Base-by-base conservation (phyloP, 495 filamentous ascomycete genomes). In the Hypoxylon lenormandii region DNA sequence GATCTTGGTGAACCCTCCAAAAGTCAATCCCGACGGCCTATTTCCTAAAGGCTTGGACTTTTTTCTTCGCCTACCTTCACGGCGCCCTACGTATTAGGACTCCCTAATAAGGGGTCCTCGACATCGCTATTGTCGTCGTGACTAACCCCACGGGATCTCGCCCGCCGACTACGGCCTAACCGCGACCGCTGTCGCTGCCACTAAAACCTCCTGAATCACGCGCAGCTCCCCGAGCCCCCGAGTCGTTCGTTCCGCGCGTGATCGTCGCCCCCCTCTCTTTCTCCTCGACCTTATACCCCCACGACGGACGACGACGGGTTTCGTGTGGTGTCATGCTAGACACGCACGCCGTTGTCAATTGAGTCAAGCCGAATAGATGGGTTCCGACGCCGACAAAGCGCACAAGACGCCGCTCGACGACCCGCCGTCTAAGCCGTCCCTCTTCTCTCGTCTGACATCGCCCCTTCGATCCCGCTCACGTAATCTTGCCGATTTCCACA, bases 401-500 rank as follows among this genome's bases (percentile, higher is more conserved):
- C 54, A 68, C 33, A 72, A 68, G 45, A 43, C 72, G 66, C 59
- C 74, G 28, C 62, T 66, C 50, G 75, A 78, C 64, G 74, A 76
- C 40, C 61, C 74, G 54, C 74, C 80, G 23, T 70, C 80, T 56
- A 77, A 74, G 54, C 69, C 74, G 63, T 82, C 81, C 8, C 75
- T 84, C 46, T 77, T 83, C 53, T 81, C 80, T 48, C 81, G 81
- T 46, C 75, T 84, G 66, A 74, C 88, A 19, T 85, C 94, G 22
- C 82, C 81, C 68, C 82, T 73, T 77, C 87, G 75, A 81, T 89
- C 74, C 83, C 90, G 83, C 23, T 72, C 77, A 46, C 90, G 92
- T 72, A 88, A 88, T 74, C 81, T 96, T 58, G 83, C 89, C 70
- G 93, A 97, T 72, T 97, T 92, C 79, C 88, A 94, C 72, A 86